Conservation (phyloP, 2,329 filamentous ascomycete genomes). For the Sporothrix inflata region DNA sequence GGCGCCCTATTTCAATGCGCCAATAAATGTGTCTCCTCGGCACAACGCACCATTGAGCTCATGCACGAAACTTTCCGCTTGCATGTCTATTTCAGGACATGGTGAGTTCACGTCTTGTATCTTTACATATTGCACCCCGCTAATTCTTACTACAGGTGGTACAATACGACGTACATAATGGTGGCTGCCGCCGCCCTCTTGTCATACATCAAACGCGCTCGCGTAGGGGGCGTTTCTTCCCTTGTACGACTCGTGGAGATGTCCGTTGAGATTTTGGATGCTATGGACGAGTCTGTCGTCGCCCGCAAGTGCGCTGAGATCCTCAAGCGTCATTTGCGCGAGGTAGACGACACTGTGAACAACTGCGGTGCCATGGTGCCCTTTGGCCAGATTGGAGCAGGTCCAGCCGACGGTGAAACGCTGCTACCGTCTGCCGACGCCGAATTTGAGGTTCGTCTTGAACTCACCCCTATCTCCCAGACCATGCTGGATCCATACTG, state of each 20-base stretch:
- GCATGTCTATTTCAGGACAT: not conserved
- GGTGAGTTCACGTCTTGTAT: not conserved
- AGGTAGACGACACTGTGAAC: not conserved
- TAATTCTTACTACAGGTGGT: not conserved
- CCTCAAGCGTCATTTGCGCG: not conserved
- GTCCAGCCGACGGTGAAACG: not conserved
- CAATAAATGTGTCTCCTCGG: not conserved
- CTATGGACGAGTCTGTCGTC: not conserved
- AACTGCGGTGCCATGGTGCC: not conserved
- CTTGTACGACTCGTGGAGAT: conserved; percentile 1
- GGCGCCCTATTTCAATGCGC: not conserved
- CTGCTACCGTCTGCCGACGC: not conserved
- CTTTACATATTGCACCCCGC: not conserved
- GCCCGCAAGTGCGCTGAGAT: not conserved
- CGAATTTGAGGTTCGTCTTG: not conserved
- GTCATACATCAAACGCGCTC: not conserved
- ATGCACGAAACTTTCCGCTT: conserved; percentile 2
- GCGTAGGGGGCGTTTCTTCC: not conserved
- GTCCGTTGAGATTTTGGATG: not conserved
- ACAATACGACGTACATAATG: not conserved
- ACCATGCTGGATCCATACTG: not conserved
- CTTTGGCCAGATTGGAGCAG: conserved; percentile 1
- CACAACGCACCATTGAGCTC: conserved; percentile 2
- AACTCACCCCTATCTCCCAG: not conserved
- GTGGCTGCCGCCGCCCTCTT: not conserved